Conservation (phyloP, 148 eudicot genomes). For the Fallopia convolvulus region DNA sequence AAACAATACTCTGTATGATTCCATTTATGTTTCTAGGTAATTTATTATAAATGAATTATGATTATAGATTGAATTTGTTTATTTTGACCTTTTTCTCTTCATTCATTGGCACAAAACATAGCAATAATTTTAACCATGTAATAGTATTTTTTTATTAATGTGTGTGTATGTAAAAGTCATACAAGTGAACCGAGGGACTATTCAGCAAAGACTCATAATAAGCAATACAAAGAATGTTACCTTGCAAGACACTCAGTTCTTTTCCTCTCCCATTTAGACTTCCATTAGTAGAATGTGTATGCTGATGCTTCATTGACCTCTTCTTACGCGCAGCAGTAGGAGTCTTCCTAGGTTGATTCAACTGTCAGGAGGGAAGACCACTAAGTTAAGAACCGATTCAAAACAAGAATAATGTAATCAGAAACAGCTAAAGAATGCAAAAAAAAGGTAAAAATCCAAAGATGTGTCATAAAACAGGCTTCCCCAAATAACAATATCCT, state of each 20-base stretch:
- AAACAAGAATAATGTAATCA: background rate
- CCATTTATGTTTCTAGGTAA: no score
- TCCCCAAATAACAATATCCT: background rate
- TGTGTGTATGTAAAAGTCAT: no score
- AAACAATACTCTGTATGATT: background rate
- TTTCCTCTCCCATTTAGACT: slow-evolving; percentile 48
- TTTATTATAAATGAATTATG: no score
- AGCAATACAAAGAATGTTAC: slow-evolving; percentile 19
- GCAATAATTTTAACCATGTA: no score
- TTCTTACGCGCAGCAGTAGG: slow-evolving; percentile 55
- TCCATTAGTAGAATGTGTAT: slow-evolving; percentile 14
- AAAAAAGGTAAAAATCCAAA: background rate
- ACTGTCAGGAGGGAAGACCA: slow-evolving; percentile 29
- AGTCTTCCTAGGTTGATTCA: slow-evolving; percentile 37
- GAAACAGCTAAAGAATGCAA: background rate
- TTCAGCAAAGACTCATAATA: background rate
- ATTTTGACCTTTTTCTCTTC: no score
- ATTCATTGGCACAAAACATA: no score
- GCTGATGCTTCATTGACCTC: slow-evolving; percentile 62
- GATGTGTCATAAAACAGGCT: background rate
- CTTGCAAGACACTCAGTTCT: slow-evolving; percentile 45
- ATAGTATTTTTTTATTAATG: no score
- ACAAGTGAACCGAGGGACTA: background rate
- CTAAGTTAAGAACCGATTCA: background rate
- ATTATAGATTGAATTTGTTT: no score